Evolutionary conservation across 1,284 basidiomycete species (phyloP), one percentile per base, ranked within the genome.

Genomic region (Ustilago loliicola): DNA sequence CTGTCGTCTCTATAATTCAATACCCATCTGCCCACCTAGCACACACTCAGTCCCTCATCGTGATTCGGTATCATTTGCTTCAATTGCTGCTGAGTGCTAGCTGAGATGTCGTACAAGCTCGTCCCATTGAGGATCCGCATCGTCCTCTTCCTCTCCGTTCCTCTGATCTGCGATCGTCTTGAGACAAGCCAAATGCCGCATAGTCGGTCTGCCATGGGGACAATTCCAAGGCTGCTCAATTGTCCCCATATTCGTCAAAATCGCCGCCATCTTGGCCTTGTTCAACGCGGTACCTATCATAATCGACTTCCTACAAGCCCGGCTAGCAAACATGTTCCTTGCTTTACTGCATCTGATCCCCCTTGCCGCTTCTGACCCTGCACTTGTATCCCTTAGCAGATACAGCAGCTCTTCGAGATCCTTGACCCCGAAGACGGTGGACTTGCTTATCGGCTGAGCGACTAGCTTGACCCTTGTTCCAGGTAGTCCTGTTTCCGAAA

Each of bases 191-290:
- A 85, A 67, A 56, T 85, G 84, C 1, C 96, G 91, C 94, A 98
- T 97, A 8, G 96, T 99, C 1, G 96, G 96, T 51, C 96, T 88
- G 4, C 96, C 96, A 85, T 98, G 96, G 2, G 96, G 96, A 84
- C 96, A 98, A 71, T 96, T 94, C 89, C 97, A 99, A 0, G 96
- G 97, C 83, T 98, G 95, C 80, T 98, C 94, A 89, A 99, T 95
- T 8, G 90, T 92, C 45, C 94, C 94, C 95, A 99, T 97, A 86
- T 98, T 94, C 54, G 90, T 90, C 1, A 99, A 88, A 66, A 98
- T 91, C 72, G 23, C 87, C 13, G 89, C 89, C 97, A 98, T 98
- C 85, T 93, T 93, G 13, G 88, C 87, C 72, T 88, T 88, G 19
- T 90, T 93, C 66, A 98, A 88, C 15, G 94, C 90, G 87, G 91